Base-by-base conservation (phyloP, 2,329 filamentous ascomycete genomes). In the Fusarium nelsonii region DNA sequence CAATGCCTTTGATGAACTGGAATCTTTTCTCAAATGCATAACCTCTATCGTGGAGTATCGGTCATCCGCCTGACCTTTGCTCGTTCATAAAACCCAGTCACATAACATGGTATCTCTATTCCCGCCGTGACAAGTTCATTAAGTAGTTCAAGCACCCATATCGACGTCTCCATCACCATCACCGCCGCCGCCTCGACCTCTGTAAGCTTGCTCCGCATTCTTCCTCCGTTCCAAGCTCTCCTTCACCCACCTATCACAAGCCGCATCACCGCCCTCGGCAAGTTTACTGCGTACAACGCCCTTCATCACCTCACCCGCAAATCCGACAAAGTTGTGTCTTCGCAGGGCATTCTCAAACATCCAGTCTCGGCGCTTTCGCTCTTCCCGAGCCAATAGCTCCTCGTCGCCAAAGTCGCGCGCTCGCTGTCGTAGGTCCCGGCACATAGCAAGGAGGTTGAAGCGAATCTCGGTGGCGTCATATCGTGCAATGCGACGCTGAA, bases 371-470 rank as follows among this genome's bases (percentile, higher is more conserved):
- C 96, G 86, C 87, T 97, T 97, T 76, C 87, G 85, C 82, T 95
- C 88, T 84, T 98, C 94, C 55, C 90, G 84, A 70, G 88, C 89
- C 71, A 98, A 80, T 79, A 90, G 84, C 76, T 97, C 94, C 43
- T 82, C 78, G 80, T 99, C 96, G 45, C 94, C 94, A 69, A 96
- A 88, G 78, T 97, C 92, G 59, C 86, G 84, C 33, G 95, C 95
- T 49, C 88, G 85, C 45, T 92, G 83, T 43, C 96, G 86, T 77
- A 94, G 83, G 81, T 99, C 96, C 69, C 91, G 86, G 72, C 95
- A 92, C 87, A 97, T 94, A 44, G 95, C 96, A 78, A 99, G 88
- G 55, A 99, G 85, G 79, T 99, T 99, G 84, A 99, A 99, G 44
- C 94, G 87, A 67, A 98, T 97, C 84, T 99, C 96, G 1, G 89